Conservation (phyloP, 176 grass and related monocot species). For the Poa pratensis region DNA sequence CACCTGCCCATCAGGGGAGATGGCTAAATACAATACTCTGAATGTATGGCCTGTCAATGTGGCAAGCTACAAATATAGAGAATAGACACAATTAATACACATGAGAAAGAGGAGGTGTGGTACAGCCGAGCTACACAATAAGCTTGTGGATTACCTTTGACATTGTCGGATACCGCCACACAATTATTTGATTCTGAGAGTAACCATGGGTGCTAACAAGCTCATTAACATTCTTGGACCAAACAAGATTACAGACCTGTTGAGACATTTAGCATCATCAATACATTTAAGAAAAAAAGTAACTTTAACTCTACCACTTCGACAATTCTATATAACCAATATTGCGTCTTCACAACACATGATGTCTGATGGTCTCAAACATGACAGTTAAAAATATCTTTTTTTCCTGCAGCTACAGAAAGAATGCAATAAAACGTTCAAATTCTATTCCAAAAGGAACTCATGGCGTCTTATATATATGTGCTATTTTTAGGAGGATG, state of each 20-base stretch:
- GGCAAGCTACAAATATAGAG: slow-evolving; percentile 69
- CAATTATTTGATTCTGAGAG: slow-evolving; percentile 99
- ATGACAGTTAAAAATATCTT: background rate
- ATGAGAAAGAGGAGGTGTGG: background rate
- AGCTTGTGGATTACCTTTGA: slow-evolving; percentile 64
- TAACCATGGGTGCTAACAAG: slow-evolving; percentile 96
- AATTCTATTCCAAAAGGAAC: background rate
- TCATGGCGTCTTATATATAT: too few species aligned
- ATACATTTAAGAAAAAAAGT: background rate
- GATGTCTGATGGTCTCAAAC: background rate
- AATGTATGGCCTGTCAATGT: slow-evolving; percentile 89
- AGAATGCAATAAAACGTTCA: background rate
- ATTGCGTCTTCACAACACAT: background rate
- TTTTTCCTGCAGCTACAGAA: too few species aligned
- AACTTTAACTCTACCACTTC: background rate
- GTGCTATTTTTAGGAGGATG: too few species aligned
- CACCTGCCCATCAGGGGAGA: slow-evolving; percentile 98
- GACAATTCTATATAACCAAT: slow-evolving; percentile 1
- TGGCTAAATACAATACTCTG: slow-evolving; percentile 93
- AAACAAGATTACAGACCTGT: slow-evolving; percentile 97
- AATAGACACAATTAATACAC: background rate
- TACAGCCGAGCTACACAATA: background rate
- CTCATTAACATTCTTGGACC: slow-evolving; percentile 99
- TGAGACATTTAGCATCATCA: slow-evolving; percentile 24
- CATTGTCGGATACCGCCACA: slow-evolving; percentile 99